Conservation (phyloP, 345 rosid species). For the sweet orange (Citrus sinensis) region DVS_A1.0 CM039166.1:20220001-20220500, state of each 20-base stretch:
- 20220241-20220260: neutral
- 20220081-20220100: neutral
- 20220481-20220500: conserved; percentile 1
- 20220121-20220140: conserved; percentile 2
- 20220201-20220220: too few relatives aligned
- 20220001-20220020: too few relatives aligned
- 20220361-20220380: neutral
- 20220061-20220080: neutral
- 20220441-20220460: conserved; percentile 7
- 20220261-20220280: neutral
- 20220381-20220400: neutral
- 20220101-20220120: conserved; percentile 14
- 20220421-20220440: neutral
- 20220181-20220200: conserved; percentile 7
- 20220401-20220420: neutral
- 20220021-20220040: neutral
- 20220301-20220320: neutral
- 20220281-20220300: neutral
- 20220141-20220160: conserved; percentile 7
- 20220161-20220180: conserved; percentile 1
- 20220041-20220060: neutral
- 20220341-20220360: neutral
- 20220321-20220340: neutral
- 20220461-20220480: neutral
- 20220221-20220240: neutral